Evolutionary conservation across 176 grass and related monocot genomes (phyloP).

Genomic region (Lolium perenne): DNA sequence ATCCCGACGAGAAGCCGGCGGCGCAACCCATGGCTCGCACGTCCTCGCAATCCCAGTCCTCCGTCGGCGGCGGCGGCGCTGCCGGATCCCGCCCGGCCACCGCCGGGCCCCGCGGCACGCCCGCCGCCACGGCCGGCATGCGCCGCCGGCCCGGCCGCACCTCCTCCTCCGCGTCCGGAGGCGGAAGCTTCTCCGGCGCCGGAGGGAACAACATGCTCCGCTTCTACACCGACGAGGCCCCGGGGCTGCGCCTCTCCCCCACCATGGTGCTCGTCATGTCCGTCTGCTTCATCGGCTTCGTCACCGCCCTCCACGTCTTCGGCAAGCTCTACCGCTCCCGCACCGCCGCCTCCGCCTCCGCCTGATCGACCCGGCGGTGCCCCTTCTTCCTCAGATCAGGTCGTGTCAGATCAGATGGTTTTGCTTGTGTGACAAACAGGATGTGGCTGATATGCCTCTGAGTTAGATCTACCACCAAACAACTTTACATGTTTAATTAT

Average conservation of each 20-base stretch:
- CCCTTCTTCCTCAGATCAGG: background rate
- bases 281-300: conserved; percentile 71
- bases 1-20: conserved; percentile 12
- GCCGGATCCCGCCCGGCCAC: conserved; percentile 53
- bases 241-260: conserved; percentile 67
- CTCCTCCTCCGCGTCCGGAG: conserved; percentile 1
- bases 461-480: conserved; percentile 25
- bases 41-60: conserved; percentile 80
- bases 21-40: conserved; percentile 60
- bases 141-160: conserved; percentile 46
- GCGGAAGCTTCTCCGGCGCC: conserved; percentile 49
- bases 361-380: conserved; percentile 30
- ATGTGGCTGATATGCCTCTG: conserved; percentile 8
- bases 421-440: conserved; percentile 4
- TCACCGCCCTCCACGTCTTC: conserved; percentile 84
- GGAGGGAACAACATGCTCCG: conserved; percentile 82
- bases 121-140: conserved; percentile 73
- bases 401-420: conserved; percentile 22
- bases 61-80: conserved; percentile 42
- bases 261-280: conserved; percentile 75
- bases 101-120: conserved; percentile 67
- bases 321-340: conserved; percentile 82
- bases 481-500: conserved; percentile 29
- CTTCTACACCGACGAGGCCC: conserved; percentile 90
- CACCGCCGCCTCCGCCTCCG: conserved; percentile 54